Conservation (phyloP, 169 alveolate species). For the Plasmodium chabaudi region DNA sequence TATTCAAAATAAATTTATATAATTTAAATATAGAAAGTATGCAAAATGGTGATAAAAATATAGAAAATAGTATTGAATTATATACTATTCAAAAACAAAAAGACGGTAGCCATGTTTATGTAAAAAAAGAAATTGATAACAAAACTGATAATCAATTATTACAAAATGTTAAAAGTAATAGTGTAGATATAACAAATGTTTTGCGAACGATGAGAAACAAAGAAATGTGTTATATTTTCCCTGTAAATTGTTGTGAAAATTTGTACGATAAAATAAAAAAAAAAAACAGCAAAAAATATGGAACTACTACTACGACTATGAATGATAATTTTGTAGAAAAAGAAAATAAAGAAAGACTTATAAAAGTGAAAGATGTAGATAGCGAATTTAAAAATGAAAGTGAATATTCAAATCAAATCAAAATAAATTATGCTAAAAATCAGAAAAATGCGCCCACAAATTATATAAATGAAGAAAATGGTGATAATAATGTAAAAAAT, state of each 20-base stretch:
- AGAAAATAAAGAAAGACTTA: slow-evolving; percentile 32
- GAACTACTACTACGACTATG: background rate
- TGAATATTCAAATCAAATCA: slow-evolving; percentile 1
- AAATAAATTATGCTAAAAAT: slow-evolving; percentile 14
- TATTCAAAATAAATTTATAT: slow-evolving; percentile 46
- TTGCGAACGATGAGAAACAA: slow-evolving; percentile 64
- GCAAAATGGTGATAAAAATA: slow-evolving; percentile 6
- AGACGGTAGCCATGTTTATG: slow-evolving; percentile 17
- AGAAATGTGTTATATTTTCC: slow-evolving; percentile 51
- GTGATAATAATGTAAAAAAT: slow-evolving; percentile 16
- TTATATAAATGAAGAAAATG: slow-evolving; percentile 34
- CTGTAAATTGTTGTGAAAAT: slow-evolving; percentile 25
- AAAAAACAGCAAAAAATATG: slow-evolving; percentile 6
- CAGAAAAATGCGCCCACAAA: slow-evolving; percentile 6
- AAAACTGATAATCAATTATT: slow-evolving; percentile 19
- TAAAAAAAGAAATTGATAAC: slow-evolving; percentile 43
- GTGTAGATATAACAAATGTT: slow-evolving; percentile 24
- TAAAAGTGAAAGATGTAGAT: slow-evolving; percentile 35
- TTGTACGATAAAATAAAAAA: slow-evolving; percentile 29
- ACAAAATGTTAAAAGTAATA: slow-evolving; percentile 42
- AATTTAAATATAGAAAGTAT: slow-evolving; percentile 20
- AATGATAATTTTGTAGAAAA: background rate
- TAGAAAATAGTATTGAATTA: slow-evolving; percentile 27
- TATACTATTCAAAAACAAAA: slow-evolving; percentile 53
- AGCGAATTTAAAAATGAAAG: slow-evolving; percentile 56